These are phyloP conservation scores for Yamadazyma triangularis DNA, from an alignment of 1,139 yeast species.

Conservation along the genomic window DNA sequence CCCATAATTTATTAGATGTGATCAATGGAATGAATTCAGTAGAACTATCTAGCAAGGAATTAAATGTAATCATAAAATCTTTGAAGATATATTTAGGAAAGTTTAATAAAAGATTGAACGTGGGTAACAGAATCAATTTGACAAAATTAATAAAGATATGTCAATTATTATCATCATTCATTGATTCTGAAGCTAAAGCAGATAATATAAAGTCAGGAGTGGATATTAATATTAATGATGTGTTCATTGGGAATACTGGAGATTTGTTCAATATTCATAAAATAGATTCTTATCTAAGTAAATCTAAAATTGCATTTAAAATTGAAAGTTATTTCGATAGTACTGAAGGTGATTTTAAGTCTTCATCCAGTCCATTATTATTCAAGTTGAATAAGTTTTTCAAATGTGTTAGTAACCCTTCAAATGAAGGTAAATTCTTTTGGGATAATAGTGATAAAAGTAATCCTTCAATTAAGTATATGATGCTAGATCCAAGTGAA, in stretches of 20 bases:
- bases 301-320: slow-evolving; percentile 78
- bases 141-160: slow-evolving; percentile 61
- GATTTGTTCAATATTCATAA: slow-evolving; percentile 71
- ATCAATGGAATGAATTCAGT: slow-evolving; percentile 68
- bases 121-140: slow-evolving; percentile 71
- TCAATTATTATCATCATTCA: slow-evolving; percentile 45
- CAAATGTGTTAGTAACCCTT: slow-evolving; percentile 65
- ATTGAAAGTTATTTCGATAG: slow-evolving; percentile 67
- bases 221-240: slow-evolving; percentile 45
- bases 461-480: slow-evolving; percentile 49
- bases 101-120: slow-evolving; percentile 59
- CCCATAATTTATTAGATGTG: slow-evolving; percentile 82
- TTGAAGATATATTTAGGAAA: slow-evolving; percentile 53
- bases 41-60: slow-evolving; percentile 47
- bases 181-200: slow-evolving; percentile 19
- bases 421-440: slow-evolving; percentile 76
- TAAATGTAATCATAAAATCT: slow-evolving; percentile 39
- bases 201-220: slow-evolving; percentile 44
- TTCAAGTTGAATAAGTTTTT: slow-evolving; percentile 66
- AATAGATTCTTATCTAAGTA: slow-evolving; percentile 57
- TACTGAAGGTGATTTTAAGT: slow-evolving; percentile 8
- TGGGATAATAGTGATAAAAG: slow-evolving; percentile 41
- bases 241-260: slow-evolving; percentile 57
- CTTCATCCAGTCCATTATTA: slow-evolving; percentile 50
- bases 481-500: slow-evolving; percentile 77